These are phyloP conservation scores for Carpinus viminea DNA, from an alignment of 306 rosid genomes.

Conservation along the genomic window DNA sequence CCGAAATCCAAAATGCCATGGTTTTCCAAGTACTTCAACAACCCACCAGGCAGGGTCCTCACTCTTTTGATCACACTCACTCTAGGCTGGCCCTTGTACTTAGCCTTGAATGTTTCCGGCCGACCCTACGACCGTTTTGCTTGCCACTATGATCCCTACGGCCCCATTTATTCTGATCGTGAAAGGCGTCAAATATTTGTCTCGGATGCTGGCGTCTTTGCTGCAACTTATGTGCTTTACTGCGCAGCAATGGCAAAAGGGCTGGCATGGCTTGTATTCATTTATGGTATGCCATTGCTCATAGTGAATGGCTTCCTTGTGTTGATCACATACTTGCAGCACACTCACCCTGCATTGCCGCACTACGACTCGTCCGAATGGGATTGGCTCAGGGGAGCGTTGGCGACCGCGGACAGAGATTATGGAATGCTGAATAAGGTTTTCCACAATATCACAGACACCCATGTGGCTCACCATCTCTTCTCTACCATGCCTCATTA, in stretches of 20 bases:
- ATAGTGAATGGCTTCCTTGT: constrained; percentile 68
- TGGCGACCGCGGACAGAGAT: constrained; percentile 73
- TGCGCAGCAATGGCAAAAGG: constrained; percentile 39
- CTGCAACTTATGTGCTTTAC: constrained; percentile 34
- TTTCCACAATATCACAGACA: constrained; percentile 71
- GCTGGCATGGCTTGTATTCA: constrained; percentile 40
- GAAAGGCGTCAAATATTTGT: constrained; percentile 49
- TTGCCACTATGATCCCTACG: constrained; percentile 66
- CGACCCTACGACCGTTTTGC: constrained; percentile 53
- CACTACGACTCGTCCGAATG: constrained; percentile 73
- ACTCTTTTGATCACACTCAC: constrained; percentile 46
- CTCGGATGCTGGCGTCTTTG: constrained; percentile 48
- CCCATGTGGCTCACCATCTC: constrained; percentile 72
- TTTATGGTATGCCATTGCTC: constrained; percentile 56
- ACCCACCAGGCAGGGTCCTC: constrained; percentile 47
- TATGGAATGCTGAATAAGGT: constrained; percentile 61
- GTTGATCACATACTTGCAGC: constrained; percentile 68
- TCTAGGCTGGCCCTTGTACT: constrained; percentile 75
- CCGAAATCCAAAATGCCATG: constrained; percentile 40
- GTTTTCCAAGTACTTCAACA: constrained; percentile 56
- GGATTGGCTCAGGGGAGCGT: constrained; percentile 85
- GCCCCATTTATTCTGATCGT: constrained; percentile 54
- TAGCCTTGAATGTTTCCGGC: constrained; percentile 64
- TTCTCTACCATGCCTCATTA: constrained; percentile 81
- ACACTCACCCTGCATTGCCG: constrained; percentile 67